Evolutionary conservation across 179 eudicot genomes (phyloP), one percentile per base, ranked within the genome.

Genomic region (Monotropa hypopitys): DNA sequence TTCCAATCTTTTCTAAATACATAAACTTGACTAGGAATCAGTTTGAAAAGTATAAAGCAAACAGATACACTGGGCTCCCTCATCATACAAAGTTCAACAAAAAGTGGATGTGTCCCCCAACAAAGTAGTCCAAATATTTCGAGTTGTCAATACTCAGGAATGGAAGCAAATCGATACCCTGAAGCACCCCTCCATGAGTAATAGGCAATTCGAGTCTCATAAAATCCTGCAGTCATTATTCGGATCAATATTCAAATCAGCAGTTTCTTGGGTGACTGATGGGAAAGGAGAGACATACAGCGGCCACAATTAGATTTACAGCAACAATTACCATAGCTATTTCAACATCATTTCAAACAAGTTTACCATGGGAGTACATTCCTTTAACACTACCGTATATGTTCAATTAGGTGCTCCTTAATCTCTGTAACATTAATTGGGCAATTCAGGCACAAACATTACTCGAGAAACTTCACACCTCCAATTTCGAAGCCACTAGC

Each of bases 161-260:
- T 95, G 73, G 93, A 74, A 47, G 97, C 86, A 81, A 90, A 95
- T 4, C 94, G 94, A 73, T 89, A 95, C 49, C 99, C 99, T 70
- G 86, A 80, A 54, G 97, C 98, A 71, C 99, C 99, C 80, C 98
- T 91, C 99, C 97, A 95, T 26, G 99, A 91, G 78, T 95, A 95
- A 76, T 95, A 95, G 13, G 98, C 97, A 35, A 95, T 84, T 71
- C 98, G 89, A 45, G 99, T 90, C 87, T 93, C 99, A n/a, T 93
- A 95, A 79, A 90, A 93, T 2, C 99, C 99, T 95, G 88, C 86
- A 87, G 51, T 26, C 28, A 15, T 63, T 15, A 35, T 23, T 38
- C 30, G 18, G 57, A 63, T 32, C 8, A 78, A 23, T 23, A 78
- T 61, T 49, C 15, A 9, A 47, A 32, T 50, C 15, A 26, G 63